Base-by-base conservation (phyloP, 164 flowering plant species). In the Tetracentron sinense region DNA sequence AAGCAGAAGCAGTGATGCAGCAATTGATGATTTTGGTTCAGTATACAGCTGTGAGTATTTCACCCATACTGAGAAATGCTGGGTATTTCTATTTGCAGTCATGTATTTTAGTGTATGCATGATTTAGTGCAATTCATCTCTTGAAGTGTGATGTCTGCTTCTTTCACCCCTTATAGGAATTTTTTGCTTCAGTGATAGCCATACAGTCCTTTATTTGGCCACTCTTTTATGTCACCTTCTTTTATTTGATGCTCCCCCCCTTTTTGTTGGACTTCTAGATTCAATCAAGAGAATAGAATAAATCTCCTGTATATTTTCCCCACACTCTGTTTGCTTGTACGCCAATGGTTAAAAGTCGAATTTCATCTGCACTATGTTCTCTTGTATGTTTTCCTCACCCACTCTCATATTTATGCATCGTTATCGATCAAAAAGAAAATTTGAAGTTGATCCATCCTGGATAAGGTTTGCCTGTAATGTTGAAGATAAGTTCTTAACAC, bases 21-120 rank as follows among this genome's bases (percentile, higher is more conserved):
- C 83, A 89, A 8, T 58, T 92, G 67, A 83, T 82, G 85, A 66
- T 67, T 54, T 68, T 84, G 67, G 97, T 86, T 68, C 96, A 86
- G 61, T 74, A 82, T 76, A 89, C 97, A 58, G 92, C 94, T 62
- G 97, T 92, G 73, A 76, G 96, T 89, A 69, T 62, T 53, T 8
- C 11, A 12, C 44, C 3, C 52, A 48, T 20, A 16, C 10, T 50
- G 14, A 42, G 33, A 2, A 26, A 42, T 20, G n/a, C 5, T 17
- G 26, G 47, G 25, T 23, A 2, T 52, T 52, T 52, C 55, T 46
- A 67, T 44, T 25, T 12, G 12, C 1, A 23, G 2, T 52, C 17
- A 52, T 22, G 22, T 11, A 23, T 23, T 16, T 53, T 14, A 3
- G 27, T 10, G 20, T 5, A 7, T 27, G 56, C 7, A 14, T 12